Percentiles rank a stretch among this genome's conserved stretches.
Conservation (phyloP, 768 basidiomycete genomes). For the Tulasnella sp. region DNA sequence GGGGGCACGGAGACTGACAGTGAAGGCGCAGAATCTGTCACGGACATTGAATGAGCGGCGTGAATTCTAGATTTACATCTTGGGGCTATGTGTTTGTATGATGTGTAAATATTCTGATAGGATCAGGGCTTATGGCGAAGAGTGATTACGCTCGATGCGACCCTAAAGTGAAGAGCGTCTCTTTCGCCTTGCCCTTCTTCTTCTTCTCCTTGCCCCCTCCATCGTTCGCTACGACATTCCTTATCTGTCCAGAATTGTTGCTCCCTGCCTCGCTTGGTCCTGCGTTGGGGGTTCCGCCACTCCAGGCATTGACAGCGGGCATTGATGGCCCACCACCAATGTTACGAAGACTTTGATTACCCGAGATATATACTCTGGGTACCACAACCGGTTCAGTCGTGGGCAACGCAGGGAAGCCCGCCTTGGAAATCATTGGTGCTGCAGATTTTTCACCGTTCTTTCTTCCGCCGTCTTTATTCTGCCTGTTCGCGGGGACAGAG, state of each 20-base stretch:
- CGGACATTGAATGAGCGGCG: too few species aligned
- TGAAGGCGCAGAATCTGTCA: too few species aligned
- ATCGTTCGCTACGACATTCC: not conserved
- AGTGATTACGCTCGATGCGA: not conserved
- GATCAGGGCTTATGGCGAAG: too few species aligned
- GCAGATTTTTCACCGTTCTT: conserved; percentile 3
- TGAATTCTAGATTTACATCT: too few species aligned
- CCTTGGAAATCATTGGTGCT: conserved; percentile 16
- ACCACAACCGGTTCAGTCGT: conserved; percentile 24
- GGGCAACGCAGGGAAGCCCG: conserved; percentile 61
- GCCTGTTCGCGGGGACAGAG: conserved; percentile 41
- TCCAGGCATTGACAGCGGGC: conserved; percentile 34
- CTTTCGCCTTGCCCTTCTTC: conserved; percentile 75
- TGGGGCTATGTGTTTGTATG: too few species aligned
- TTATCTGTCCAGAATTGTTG: not conserved
- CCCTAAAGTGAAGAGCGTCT: conserved; percentile 64
- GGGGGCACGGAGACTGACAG: too few species aligned
- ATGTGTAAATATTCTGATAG: too few species aligned
- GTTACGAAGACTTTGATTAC: conserved; percentile 56
- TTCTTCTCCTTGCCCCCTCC: conserved; percentile 30
- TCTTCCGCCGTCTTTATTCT: conserved; percentile 7
- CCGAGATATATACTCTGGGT: conserved; percentile 31
- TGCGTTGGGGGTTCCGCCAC: conserved; percentile 17
- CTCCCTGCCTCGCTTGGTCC: conserved; percentile 9
- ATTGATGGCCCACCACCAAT: conserved; percentile 45